A percentile compares a stretch with the other conserved stretches of the same genome.
These are phyloP conservation scores for Skeletonema menzelii DNA, from an alignment of 108 stramenopile genomes.

Conservation along the genomic window DNA sequence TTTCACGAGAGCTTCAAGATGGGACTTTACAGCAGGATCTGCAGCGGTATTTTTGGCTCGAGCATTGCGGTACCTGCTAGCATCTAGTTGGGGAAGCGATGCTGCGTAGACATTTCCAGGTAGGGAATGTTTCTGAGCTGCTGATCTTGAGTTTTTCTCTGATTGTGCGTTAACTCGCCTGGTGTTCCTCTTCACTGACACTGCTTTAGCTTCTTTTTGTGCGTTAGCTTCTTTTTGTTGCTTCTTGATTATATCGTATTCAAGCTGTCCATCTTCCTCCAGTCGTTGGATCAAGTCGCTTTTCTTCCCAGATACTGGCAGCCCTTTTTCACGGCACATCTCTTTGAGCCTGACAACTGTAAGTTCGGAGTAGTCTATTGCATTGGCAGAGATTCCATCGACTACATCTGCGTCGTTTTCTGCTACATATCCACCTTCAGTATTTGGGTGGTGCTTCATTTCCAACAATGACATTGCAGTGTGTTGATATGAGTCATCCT, in stretches of 20 bases:
- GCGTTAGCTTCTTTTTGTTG: conserved; percentile 11
- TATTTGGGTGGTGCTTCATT: background rate
- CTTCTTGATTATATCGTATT: conserved; percentile 23
- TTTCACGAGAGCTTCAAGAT: conserved; percentile 54
- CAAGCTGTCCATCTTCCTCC: conserved; percentile 21
- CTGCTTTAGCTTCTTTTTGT: conserved; percentile 1
- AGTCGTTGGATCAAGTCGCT: conserved; percentile 61
- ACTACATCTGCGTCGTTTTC: background rate
- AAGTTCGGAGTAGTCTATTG: conserved; percentile 48
- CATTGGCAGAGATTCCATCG: background rate
- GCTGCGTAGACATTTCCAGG: conserved; percentile 32
- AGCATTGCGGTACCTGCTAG: conserved; percentile 3
- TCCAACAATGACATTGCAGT: conserved; percentile 11
- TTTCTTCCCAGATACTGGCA: conserved; percentile 75
- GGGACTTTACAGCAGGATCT: conserved; percentile 29
- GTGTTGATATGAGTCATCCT: conserved; percentile 25
- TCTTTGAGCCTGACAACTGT: conserved; percentile 70
- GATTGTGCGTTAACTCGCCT: background rate
- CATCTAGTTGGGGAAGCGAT: conserved; percentile 34
- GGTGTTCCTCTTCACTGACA: background rate
- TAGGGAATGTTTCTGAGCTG: background rate
- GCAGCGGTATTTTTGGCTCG: conserved; percentile 2
- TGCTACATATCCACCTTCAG: background rate
- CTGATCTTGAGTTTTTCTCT: background rate
- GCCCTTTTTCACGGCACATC: conserved; percentile 60